These are phyloP conservation scores for Alternaria alternata DNA, from an alignment of 2,329 filamentous ascomycete species.

Conservation along the genomic window DNA sequence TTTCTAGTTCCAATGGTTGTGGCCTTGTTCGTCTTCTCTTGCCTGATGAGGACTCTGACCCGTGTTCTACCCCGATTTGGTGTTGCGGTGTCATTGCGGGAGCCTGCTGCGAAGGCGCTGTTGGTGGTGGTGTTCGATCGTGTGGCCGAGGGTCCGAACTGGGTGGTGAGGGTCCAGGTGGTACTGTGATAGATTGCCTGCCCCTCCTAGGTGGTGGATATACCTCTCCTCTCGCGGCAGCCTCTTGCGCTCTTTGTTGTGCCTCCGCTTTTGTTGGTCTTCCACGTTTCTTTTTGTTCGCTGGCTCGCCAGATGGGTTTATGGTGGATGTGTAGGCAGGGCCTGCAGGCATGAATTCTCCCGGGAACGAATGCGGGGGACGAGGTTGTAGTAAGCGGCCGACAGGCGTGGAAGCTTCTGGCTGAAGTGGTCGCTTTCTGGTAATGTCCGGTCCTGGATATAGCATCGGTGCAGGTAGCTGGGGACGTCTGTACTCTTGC, in stretches of 20 bases:
- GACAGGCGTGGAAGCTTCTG: conserved; percentile 42
- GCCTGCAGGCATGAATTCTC: conserved; percentile 39
- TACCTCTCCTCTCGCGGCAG: conserved; percentile 49
- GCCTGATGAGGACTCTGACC: conserved; percentile 46
- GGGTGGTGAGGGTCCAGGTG: conserved; percentile 33
- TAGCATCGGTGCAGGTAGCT: conserved; percentile 39
- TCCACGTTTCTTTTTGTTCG: conserved; percentile 58
- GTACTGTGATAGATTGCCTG: conserved; percentile 40
- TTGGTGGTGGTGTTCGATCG: conserved; percentile 40
- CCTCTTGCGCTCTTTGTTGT: conserved; percentile 54
- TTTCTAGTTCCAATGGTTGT: conserved; percentile 45
- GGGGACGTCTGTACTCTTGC: conserved; percentile 42
- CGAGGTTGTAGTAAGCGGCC: conserved; percentile 58
- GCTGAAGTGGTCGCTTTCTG: conserved; percentile 48
- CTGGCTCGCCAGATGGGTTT: conserved; percentile 44
- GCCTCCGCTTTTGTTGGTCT: conserved; percentile 59
- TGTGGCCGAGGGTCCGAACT: conserved; percentile 35
- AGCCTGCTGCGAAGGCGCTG: conserved; percentile 26
- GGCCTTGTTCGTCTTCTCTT: conserved; percentile 46
- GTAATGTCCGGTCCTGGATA: conserved; percentile 44
- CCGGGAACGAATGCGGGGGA: conserved; percentile 48
- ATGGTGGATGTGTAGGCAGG: conserved; percentile 42
- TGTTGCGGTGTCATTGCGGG: conserved; percentile 40
- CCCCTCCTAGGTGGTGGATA: conserved; percentile 50
- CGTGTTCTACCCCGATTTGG: conserved; percentile 37